Conservation (phyloP, 257 asterid genomes). For the Apocynum venetum region DNA sequence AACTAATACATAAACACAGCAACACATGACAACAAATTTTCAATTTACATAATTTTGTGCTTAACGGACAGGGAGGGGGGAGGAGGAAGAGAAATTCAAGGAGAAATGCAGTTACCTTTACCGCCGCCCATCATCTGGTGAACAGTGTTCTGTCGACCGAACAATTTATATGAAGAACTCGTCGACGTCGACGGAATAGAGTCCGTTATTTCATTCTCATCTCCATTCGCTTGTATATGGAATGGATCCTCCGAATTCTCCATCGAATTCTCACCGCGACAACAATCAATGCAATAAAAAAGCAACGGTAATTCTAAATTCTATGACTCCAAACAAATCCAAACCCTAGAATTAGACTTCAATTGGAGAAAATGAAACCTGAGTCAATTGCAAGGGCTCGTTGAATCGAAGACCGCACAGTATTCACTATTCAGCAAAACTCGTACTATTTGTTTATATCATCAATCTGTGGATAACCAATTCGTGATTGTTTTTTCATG, state of each 20-base stretch:
- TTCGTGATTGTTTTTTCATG: neutral
- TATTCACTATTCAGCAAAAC: neutral
- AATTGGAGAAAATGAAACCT: neutral
- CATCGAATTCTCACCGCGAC: conserved; percentile 37
- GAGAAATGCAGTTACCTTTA: conserved; percentile 43
- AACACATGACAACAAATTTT: no score
- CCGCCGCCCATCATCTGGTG: conserved; percentile 82
- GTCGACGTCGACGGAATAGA: conserved; percentile 24
- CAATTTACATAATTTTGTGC: neutral
- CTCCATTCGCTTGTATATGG: conserved; percentile 42
- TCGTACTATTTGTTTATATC: neutral
- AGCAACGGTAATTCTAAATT: neutral
- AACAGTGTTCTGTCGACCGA: conserved; percentile 49
- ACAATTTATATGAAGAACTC: conserved; percentile 44
- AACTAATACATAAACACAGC: neutral
- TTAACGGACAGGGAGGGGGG: no score
- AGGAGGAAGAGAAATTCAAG: neutral
- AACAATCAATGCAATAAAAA: conserved; percentile 8
- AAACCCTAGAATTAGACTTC: conserved; percentile 13
- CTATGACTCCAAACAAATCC: neutral
- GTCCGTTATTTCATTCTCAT: conserved; percentile 39
- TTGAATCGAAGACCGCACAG: neutral
- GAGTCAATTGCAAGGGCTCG: neutral
- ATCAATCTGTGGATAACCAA: neutral
- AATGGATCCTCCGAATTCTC: conserved; percentile 57